A percentile compares a stretch with the other conserved stretches of the same genome.
Evolutionary conservation across 2,329 filamentous ascomycete genomes (phyloP).

Genomic region (Ophiostoma ips): DNA sequence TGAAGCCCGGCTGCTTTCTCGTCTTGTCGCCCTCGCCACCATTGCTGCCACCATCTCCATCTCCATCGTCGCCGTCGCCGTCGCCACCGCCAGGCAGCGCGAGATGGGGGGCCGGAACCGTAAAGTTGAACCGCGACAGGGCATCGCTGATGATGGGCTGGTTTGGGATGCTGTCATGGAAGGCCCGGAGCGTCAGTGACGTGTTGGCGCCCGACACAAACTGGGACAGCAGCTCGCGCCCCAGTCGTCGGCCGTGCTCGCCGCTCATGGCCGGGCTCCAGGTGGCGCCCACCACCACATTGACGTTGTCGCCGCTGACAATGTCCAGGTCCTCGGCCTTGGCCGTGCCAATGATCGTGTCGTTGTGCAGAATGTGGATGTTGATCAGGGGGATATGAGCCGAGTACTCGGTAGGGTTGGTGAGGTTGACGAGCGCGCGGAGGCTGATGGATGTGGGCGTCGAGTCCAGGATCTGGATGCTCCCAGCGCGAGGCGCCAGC

Average conservation of each 20-base stretch:
- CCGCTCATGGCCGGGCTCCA: conserved; percentile 66
- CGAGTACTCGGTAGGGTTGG: conserved; percentile 80
- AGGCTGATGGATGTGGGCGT: conserved; percentile 57
- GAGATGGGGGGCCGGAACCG: conserved; percentile 57
- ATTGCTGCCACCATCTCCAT: conserved; percentile 21
- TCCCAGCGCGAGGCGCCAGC: conserved; percentile 50
- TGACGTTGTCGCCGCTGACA: conserved; percentile 55
- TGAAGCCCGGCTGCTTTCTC: conserved; percentile 40
- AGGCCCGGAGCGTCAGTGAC: conserved; percentile 58
- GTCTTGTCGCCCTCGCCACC: conserved; percentile 22
- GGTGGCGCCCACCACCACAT: conserved; percentile 50
- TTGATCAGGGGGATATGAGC: conserved; percentile 70
- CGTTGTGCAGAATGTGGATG: conserved; percentile 61
- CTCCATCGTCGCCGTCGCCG: conserved; percentile 25
- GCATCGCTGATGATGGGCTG: conserved; percentile 59
- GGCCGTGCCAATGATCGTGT: conserved; percentile 61
- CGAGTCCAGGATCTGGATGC: conserved; percentile 60
- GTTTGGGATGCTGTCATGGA: conserved; percentile 58
- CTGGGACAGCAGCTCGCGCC: conserved; percentile 62
- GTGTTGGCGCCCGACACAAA: conserved; percentile 85
- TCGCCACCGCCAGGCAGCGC: conserved; percentile 17
- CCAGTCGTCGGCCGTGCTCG: conserved; percentile 43
- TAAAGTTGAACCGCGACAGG: conserved; percentile 57
- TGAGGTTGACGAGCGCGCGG: conserved; percentile 62
- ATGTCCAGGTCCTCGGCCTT: conserved; percentile 51